Conservation (phyloP, 225 moss, liverwort and hornwort genomes). For the Pseudoscleropodium purum region DNA sequence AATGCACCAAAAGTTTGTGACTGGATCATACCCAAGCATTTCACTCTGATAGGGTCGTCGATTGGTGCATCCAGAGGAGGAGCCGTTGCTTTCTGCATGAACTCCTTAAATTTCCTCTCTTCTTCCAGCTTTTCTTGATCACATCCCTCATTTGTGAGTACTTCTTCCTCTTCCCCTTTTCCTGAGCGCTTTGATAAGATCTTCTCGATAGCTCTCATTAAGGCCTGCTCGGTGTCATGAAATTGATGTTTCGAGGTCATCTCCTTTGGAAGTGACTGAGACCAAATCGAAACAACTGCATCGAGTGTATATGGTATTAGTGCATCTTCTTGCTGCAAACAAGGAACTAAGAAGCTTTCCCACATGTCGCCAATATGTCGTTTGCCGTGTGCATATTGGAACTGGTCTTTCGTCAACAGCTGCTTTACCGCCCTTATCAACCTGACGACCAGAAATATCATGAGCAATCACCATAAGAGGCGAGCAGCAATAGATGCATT, state of each 20-base stretch:
- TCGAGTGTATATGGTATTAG: slow-evolving; percentile 23
- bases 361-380: slow-evolving; percentile 41
- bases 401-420: slow-evolving; percentile 15
- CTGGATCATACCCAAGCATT: slow-evolving; percentile 21
- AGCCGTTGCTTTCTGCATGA: slow-evolving; percentile 3
- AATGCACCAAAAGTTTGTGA: background rate
- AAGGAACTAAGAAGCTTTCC: slow-evolving; percentile 41
- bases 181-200: slow-evolving; percentile 5
- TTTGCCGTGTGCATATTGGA: slow-evolving; percentile 26
- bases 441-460: slow-evolving; percentile 1
- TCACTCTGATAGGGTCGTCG: slow-evolving; percentile 17
- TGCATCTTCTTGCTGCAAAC: slow-evolving; percentile 33
- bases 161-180: background rate
- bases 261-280: slow-evolving; percentile 28
- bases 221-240: slow-evolving; percentile 24
- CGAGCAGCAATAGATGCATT: background rate
- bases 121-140: slow-evolving; percentile 13
- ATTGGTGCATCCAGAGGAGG: slow-evolving; percentile 25
- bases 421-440: slow-evolving; percentile 26
- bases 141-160: background rate
- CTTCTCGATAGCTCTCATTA: slow-evolving; percentile 37
- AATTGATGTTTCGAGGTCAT: slow-evolving; percentile 34
- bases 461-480: background rate
- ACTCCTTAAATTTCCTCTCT: slow-evolving; percentile 16
- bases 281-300: slow-evolving; percentile 35